Percentiles rank a stretch among this genome's conserved stretches.
Conservation (phyloP, 1,139 yeast genomes). For the Pichia sorboxylosa region DNA sequence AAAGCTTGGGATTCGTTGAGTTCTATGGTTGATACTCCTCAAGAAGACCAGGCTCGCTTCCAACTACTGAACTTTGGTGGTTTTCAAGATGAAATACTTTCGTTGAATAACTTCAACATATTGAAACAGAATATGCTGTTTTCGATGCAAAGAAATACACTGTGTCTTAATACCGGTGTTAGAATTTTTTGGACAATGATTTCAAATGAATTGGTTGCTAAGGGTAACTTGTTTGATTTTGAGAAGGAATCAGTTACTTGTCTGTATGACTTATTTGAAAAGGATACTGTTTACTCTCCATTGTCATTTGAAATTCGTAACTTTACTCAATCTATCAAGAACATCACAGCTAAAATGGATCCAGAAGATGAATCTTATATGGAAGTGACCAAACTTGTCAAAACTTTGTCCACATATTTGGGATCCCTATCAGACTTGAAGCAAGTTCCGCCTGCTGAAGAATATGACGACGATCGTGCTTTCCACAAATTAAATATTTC, state of each 20-base stretch:
- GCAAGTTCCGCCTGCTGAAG: constrained; percentile 70
- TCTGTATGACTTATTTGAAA: constrained; percentile 52
- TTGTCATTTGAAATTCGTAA: constrained; percentile 40
- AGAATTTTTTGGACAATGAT: constrained; percentile 62
- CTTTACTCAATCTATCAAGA: constrained; percentile 38
- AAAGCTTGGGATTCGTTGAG: constrained; percentile 70
- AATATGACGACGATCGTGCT: constrained; percentile 78
- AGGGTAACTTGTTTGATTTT: constrained; percentile 44
- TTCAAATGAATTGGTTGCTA: constrained; percentile 46
- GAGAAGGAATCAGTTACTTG: constrained; percentile 55
- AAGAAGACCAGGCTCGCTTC: constrained; percentile 49
- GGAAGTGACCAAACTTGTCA: constrained; percentile 41
- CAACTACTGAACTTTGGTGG: constrained; percentile 58
- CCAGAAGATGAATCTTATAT: constrained; percentile 56
- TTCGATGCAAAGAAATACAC: constrained; percentile 55
- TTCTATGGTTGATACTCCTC: constrained; percentile 51
- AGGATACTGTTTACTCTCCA: constrained; percentile 43
- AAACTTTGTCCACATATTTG: constrained; percentile 51
- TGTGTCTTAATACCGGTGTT: constrained; percentile 56
- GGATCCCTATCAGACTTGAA: constrained; percentile 56
- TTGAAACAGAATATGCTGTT: constrained; percentile 56
- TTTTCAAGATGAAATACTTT: constrained; percentile 55
- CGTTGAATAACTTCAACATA: constrained; percentile 41
- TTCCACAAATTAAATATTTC: constrained; percentile 70
- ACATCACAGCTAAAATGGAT: constrained; percentile 39